Evolutionary conservation across 768 basidiomycete genomes (phyloP).

Genomic region (Mycena capillaripes): DNA sequence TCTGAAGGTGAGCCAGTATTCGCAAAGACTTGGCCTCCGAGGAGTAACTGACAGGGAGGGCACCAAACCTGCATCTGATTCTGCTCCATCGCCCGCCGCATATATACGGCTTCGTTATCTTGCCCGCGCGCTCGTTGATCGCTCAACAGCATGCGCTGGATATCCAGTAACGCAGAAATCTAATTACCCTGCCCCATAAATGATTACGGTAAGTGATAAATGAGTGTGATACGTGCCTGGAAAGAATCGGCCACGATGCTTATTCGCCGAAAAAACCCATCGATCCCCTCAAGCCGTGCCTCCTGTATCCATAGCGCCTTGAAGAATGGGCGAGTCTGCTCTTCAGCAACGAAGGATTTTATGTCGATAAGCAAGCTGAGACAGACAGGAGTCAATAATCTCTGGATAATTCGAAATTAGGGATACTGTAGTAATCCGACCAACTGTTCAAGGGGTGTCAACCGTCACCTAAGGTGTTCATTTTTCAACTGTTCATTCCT

Average conservation of each 20-base stretch:
- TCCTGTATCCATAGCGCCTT: constrained; percentile 6
- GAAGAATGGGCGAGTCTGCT: constrained; percentile 3
- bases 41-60: too few species aligned
- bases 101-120: too few species aligned
- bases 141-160: not conserved
- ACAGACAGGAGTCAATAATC: not conserved
- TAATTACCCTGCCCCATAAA: not conserved
- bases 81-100: too few species aligned
- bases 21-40: too few species aligned
- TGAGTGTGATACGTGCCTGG: not conserved
- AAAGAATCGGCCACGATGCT: not conserved
- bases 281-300: not conserved
- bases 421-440: too few species aligned
- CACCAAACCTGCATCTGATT: too few species aligned
- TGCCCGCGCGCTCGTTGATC: too few species aligned
- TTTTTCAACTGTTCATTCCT: too few species aligned
- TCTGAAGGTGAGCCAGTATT: too few species aligned
- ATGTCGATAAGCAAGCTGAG: constrained; percentile 21
- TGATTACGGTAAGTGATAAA: not conserved
- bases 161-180: constrained; percentile 19
- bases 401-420: too few species aligned
- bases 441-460: too few species aligned
- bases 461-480: too few species aligned
- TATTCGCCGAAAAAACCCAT: constrained; percentile 18
- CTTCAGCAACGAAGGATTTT: not conserved